phyloP scores from a whole-genome alignment of 176 grass and related monocot genomes.

The Pontederia paniculata region DNA sequence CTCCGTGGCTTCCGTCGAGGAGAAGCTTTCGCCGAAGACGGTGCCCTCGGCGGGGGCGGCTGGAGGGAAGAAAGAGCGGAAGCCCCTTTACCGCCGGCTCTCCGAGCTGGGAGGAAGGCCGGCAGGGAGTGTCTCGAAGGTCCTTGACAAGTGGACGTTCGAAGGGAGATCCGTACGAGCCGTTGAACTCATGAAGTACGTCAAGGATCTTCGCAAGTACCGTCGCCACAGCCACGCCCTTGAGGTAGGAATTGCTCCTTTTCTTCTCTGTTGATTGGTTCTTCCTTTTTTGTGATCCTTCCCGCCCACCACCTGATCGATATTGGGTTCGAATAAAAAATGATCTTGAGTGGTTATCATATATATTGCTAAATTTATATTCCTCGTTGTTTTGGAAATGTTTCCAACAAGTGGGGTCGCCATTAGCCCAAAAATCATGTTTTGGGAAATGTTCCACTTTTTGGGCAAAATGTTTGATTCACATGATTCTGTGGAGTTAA shows the following conservation, averaged over 20 bases:
- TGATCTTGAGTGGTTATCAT: not conserved
- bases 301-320: not conserved
- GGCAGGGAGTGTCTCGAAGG: conserved; percentile 36
- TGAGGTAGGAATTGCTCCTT: conserved; percentile 25
- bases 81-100: conserved; percentile 36
- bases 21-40: not conserved
- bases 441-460: not conserved
- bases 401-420: not conserved
- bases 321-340: not conserved
- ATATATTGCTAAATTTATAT: not conserved
- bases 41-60: not conserved
- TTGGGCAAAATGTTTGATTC: not conserved
- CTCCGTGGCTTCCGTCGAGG: no score
- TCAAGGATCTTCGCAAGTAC: conserved; percentile 63
- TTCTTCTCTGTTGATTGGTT: not conserved
- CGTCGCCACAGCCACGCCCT: conserved; percentile 47
- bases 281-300: not conserved
- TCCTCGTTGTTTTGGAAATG: not conserved
- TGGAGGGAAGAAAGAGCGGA: not conserved
- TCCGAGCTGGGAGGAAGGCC: conserved; percentile 38
- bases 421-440: not conserved
- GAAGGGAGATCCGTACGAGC: conserved; percentile 24
- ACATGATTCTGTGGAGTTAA: not conserved
- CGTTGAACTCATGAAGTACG: conserved; percentile 32
- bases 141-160: conserved; percentile 52